phyloP scores from a whole-genome alignment of 2,329 filamentous ascomycete genomes.

The Diaporthe sp. region DNA sequence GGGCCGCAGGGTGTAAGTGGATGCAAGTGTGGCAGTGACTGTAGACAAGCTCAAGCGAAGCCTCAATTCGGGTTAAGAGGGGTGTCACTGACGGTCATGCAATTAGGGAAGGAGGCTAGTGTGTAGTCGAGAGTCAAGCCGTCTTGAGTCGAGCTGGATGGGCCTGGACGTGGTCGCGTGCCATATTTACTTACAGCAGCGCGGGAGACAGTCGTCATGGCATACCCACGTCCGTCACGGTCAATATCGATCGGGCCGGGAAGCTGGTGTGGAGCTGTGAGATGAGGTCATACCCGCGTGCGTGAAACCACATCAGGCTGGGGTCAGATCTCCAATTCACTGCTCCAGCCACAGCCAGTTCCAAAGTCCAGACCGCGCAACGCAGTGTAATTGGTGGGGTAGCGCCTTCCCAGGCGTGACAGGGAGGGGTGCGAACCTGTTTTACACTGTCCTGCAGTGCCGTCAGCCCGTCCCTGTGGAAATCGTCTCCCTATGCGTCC shows the following conservation, averaged over 20 bases:
- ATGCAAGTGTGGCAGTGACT: neutral
- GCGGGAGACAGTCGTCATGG: conserved; percentile 20
- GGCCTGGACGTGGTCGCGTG: neutral
- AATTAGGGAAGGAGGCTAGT: neutral
- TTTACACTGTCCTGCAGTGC: conserved; percentile 4
- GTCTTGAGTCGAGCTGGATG: neutral
- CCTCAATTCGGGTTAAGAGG: neutral
- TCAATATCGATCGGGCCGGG: conserved; percentile 5
- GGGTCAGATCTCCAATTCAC: neutral
- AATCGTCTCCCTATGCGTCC: conserved; percentile 20
- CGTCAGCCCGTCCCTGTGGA: neutral
- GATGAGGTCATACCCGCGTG: conserved; percentile 41
- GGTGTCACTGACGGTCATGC: neutral
- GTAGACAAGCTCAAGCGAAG: neutral
- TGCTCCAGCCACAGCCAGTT: neutral
- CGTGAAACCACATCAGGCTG: conserved; percentile 18
- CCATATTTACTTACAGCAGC: conserved; percentile 10
- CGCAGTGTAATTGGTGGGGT: conserved; percentile 4
- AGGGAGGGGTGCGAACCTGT: neutral
- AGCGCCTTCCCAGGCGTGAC: neutral
- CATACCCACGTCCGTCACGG: neutral
- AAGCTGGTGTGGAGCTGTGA: conserved; percentile 25
- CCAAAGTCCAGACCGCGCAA: neutral
- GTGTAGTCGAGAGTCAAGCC: neutral
- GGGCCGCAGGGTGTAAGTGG: neutral